A percentile compares a stretch with the other conserved stretches of the same genome.
Evolutionary conservation across 352 stramenopile genomes (phyloP).

Genomic region (Phytopythium delawarense): DNA sequence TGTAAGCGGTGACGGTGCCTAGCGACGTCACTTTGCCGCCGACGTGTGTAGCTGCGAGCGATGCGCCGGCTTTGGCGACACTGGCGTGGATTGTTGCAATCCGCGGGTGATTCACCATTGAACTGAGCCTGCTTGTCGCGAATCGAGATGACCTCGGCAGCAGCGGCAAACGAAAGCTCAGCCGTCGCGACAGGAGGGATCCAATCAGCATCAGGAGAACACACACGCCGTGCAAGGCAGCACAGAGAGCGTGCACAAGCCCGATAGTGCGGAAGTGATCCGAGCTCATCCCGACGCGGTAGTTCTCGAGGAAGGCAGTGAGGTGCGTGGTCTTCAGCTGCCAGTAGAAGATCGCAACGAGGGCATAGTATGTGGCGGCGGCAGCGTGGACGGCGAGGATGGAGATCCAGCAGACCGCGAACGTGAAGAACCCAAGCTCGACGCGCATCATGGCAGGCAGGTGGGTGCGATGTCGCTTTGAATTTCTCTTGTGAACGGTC

Average conservation of each 20-base stretch:
- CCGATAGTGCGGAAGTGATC: conserved; percentile 7
- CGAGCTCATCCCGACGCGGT: conserved; percentile 12
- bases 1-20: not conserved
- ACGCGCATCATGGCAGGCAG: not conserved
- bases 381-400: conserved; percentile 3
- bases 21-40: not conserved
- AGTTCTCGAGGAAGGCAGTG: conserved; percentile 11
- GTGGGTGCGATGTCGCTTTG: no score
- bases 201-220: conserved; percentile 14
- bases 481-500: no score
- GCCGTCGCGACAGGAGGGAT: conserved; percentile 1
- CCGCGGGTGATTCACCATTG: not conserved
- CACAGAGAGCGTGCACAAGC: conserved; percentile 14
- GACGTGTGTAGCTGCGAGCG: not conserved
- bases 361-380: conserved; percentile 12
- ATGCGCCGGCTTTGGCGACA: not conserved
- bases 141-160: not conserved
- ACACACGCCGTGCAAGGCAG: conserved; percentile 10
- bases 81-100: not conserved
- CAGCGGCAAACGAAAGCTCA: not conserved
- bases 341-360: conserved; percentile 13
- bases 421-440: not conserved
- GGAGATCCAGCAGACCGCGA: not conserved
- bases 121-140: not conserved
- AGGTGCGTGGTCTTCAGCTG: conserved; percentile 7